Conservation (phyloP, 2,329 filamentous ascomycete species). For the Tricladium varicosporioides region DNA sequence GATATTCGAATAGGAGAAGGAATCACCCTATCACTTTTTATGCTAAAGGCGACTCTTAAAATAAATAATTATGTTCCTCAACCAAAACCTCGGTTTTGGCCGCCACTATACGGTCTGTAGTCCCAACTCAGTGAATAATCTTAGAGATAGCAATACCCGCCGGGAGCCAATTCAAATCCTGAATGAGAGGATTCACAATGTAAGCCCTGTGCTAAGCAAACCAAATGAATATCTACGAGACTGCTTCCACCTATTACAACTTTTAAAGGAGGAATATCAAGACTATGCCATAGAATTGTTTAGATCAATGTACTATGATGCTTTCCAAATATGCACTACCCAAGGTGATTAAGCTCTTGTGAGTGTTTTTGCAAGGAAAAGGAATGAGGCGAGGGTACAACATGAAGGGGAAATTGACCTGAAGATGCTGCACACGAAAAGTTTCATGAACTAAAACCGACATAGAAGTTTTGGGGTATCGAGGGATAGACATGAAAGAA, state of each 20-base stretch:
- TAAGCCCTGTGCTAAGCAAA: conserved; percentile 23
- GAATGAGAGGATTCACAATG: conserved; percentile 33
- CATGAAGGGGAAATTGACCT: conserved; percentile 40
- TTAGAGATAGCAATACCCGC: conserved; percentile 32
- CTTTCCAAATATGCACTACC: conserved; percentile 40
- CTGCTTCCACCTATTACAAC: conserved; percentile 29
- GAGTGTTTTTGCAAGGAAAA: conserved; percentile 39
- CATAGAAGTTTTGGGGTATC: conserved; percentile 7
- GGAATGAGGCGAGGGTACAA: conserved; percentile 33
- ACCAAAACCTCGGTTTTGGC: conserved; percentile 35
- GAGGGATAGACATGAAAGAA: conserved; percentile 5
- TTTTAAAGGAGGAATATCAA: conserved; percentile 24
- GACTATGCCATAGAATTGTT: conserved; percentile 17
- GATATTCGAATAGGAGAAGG: conserved; percentile 23
- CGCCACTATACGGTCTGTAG: conserved; percentile 28
- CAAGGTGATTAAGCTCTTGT: conserved; percentile 44
- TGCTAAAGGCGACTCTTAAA: conserved; percentile 5
- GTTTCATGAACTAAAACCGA: neutral
- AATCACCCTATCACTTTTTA: conserved; percentile 25
- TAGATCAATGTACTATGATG: conserved; percentile 39
- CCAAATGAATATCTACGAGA: conserved; percentile 29
- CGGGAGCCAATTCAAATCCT: conserved; percentile 32
- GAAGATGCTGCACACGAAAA: conserved; percentile 24
- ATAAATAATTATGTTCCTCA: conserved; percentile 20
- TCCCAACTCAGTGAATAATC: conserved; percentile 16